Percentiles rank a stretch among this genome's conserved stretches.
phyloP scores from a whole-genome alignment of 1,139 yeast genomes.

The Pichia sp. region DNA sequence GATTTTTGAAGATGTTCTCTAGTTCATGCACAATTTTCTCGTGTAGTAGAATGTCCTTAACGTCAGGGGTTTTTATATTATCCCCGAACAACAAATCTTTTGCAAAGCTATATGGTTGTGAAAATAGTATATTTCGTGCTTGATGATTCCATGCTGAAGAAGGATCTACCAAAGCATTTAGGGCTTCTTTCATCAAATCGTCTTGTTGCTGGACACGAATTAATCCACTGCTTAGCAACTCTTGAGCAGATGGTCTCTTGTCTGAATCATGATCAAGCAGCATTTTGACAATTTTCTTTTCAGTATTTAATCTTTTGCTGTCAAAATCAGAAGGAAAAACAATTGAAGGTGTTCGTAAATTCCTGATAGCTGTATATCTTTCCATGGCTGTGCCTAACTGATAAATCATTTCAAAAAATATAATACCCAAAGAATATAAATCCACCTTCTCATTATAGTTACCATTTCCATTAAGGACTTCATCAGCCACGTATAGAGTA shows the following conservation, averaged over 20 bases:
- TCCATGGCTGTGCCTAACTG: constrained; percentile 88
- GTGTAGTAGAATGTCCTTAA: constrained; percentile 42
- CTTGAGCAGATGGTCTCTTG: constrained; percentile 73
- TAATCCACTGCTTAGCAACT: constrained; percentile 71
- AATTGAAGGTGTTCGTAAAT: constrained; percentile 53
- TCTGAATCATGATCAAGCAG: constrained; percentile 76
- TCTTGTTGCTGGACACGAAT: constrained; percentile 89
- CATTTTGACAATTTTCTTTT: constrained; percentile 58
- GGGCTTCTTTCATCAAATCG: constrained; percentile 80
- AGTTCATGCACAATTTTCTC: constrained; percentile 54
- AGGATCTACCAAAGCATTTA: constrained; percentile 80
- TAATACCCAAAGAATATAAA: constrained; percentile 90
- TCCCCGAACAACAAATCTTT: constrained; percentile 77
- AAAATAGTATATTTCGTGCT: constrained; percentile 78
- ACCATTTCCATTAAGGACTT: constrained; percentile 66
- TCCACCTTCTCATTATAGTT: constrained; percentile 88
- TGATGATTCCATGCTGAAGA: constrained; percentile 93
- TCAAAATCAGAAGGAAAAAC: constrained; percentile 67
- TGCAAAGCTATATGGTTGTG: constrained; percentile 78
- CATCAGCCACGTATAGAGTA: constrained; percentile 85
- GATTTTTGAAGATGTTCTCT: constrained; percentile 58
- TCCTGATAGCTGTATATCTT: constrained; percentile 64
- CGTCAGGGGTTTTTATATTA: constrained; percentile 22
- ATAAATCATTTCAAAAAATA: constrained; percentile 92
- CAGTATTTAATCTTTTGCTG: constrained; percentile 46